A percentile compares a stretch with the other conserved stretches of the same genome.
These are phyloP conservation scores for Aspergillus indologenus DNA, from an alignment of 495 filamentous ascomycete species.

Conservation along the genomic window DNA sequence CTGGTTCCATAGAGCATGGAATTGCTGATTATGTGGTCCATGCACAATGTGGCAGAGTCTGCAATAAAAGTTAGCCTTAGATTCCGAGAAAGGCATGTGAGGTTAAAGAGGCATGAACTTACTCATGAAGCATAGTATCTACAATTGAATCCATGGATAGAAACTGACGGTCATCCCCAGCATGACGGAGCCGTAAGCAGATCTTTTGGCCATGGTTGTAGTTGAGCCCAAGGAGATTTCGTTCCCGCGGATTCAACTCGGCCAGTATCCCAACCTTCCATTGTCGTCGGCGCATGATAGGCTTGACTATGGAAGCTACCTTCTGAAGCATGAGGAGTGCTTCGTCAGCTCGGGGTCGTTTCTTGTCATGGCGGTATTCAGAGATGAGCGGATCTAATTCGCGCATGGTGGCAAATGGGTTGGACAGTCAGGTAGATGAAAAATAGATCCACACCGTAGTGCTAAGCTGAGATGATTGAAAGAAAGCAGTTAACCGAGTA, in stretches of 20 bases:
- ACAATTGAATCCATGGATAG: slow-evolving; percentile 73
- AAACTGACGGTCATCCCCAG: slow-evolving; percentile 72
- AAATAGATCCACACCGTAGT: neutral
- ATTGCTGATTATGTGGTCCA: slow-evolving; percentile 78
- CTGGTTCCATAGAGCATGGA: slow-evolving; percentile 83
- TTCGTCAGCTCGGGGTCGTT: slow-evolving; percentile 68
- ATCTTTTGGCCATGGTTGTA: slow-evolving; percentile 73
- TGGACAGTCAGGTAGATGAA: neutral
- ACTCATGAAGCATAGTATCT: slow-evolving; percentile 95
- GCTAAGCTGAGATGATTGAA: neutral
- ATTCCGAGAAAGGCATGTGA: no score
- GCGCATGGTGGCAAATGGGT: slow-evolving; percentile 44
- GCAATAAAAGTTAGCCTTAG: slow-evolving; percentile 15
- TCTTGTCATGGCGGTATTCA: slow-evolving; percentile 75
- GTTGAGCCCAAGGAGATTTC: slow-evolving; percentile 80
- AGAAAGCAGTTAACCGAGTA: neutral
- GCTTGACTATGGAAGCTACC: slow-evolving; percentile 87
- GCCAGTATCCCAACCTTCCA: slow-evolving; percentile 79
- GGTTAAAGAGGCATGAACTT: slow-evolving; percentile 17
- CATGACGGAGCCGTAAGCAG: slow-evolving; percentile 77
- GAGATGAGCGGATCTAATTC: slow-evolving; percentile 68
- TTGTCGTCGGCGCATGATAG: slow-evolving; percentile 82
- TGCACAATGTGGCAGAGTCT: slow-evolving; percentile 79
- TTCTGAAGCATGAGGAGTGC: slow-evolving; percentile 81
- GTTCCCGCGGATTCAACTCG: slow-evolving; percentile 79